These are phyloP conservation scores for Meira nashicola DNA, from an alignment of 1,284 basidiomycete genomes.

Conservation along the genomic window DNA sequence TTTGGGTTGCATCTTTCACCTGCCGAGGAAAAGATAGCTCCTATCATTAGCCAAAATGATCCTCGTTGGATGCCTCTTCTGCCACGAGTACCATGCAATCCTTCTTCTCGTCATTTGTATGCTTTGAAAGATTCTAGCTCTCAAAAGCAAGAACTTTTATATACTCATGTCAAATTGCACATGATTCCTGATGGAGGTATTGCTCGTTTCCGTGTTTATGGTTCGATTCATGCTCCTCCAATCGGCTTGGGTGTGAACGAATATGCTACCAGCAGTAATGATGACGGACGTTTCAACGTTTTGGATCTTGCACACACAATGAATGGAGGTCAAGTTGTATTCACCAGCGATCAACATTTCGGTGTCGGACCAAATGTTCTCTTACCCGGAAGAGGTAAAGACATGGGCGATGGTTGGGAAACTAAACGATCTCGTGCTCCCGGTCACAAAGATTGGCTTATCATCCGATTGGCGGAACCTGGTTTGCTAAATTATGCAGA, in stretches of 20 bases:
- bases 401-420: constrained; percentile 99
- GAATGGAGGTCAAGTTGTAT: constrained; percentile 76
- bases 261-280: constrained; percentile 20
- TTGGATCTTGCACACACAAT: constrained; percentile 86
- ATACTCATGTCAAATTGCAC: constrained; percentile 82
- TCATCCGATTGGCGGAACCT: constrained; percentile 67
- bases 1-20: constrained; percentile 27
- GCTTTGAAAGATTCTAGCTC: constrained; percentile 57
- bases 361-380: constrained; percentile 86
- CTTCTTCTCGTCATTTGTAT: constrained; percentile 80
- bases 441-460: constrained; percentile 82
- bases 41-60: constrained; percentile 22
- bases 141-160: constrained; percentile 36
- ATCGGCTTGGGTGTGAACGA: constrained; percentile 52
- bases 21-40: constrained; percentile 19
- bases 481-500: constrained; percentile 74
- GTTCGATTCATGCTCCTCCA: constrained; percentile 36
- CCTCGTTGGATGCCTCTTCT: constrained; percentile 37
- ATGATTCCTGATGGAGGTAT: constrained; percentile 93
- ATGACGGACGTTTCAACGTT: constrained; percentile 53
- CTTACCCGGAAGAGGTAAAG: constrained; percentile 76
- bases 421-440: constrained; percentile 77
- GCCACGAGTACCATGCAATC: constrained; percentile 58
- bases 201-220: constrained; percentile 54
- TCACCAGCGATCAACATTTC: constrained; percentile 79